Conservation (phyloP, 805 yeast species). For the Clavispora santaluciae region DNA sequence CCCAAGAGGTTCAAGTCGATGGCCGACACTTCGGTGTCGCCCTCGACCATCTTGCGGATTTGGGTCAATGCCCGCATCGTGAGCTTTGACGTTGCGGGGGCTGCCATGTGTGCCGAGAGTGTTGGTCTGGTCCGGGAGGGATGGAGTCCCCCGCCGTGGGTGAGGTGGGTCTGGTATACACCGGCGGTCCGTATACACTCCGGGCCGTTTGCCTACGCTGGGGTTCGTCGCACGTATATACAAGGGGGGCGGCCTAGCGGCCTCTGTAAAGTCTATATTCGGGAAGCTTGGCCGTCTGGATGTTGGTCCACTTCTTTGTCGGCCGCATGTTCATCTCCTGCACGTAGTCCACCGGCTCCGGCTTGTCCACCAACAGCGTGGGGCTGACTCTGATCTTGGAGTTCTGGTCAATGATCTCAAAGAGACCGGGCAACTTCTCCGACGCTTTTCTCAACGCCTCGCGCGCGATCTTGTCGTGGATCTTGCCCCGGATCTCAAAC, state of each 20-base stretch:
- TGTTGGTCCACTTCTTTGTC: slow-evolving; percentile 56
- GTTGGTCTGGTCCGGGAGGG: no score
- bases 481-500: slow-evolving; percentile 74
- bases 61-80: slow-evolving; percentile 23
- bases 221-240: slow-evolving; percentile 2
- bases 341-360: slow-evolving; percentile 47
- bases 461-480: slow-evolving; percentile 86
- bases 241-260: slow-evolving; percentile 35
- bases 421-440: slow-evolving; percentile 86
- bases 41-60: slow-evolving; percentile 29
- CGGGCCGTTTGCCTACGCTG: no score
- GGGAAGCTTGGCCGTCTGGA: slow-evolving; percentile 45
- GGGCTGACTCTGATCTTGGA: slow-evolving; percentile 71
- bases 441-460: slow-evolving; percentile 90
- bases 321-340: slow-evolving; percentile 57
- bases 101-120: background rate
- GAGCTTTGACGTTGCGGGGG: background rate
- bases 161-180: no score
- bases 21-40: slow-evolving; percentile 39
- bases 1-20: slow-evolving; percentile 46
- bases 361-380: slow-evolving; percentile 45
- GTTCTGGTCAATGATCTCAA: slow-evolving; percentile 70
- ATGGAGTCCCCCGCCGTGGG: no score
- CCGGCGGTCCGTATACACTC: background rate
- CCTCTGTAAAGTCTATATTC: slow-evolving; percentile 58